phyloP scores from a whole-genome alignment of 2,329 filamentous ascomycete genomes.

The Aotearoamyces nothofagi region DNA sequence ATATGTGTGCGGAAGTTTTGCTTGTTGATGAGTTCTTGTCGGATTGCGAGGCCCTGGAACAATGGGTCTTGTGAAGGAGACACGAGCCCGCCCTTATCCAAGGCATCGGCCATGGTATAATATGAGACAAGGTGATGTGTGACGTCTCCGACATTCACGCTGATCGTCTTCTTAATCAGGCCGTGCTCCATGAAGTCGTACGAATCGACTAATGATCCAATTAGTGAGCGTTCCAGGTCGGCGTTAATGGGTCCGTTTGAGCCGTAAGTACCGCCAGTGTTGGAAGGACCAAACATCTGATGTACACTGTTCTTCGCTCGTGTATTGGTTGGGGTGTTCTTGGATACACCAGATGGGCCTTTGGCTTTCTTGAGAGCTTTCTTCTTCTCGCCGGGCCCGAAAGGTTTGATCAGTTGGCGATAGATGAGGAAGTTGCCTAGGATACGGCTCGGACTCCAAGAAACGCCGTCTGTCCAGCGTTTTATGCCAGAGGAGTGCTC shows the following conservation, averaged over 20 bases:
- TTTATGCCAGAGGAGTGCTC: constrained; percentile 85
- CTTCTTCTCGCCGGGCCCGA: constrained; percentile 75
- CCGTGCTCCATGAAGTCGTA: constrained; percentile 76
- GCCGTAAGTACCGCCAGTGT: constrained; percentile 8
- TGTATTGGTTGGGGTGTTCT: constrained; percentile 11
- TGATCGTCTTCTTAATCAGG: constrained; percentile 87
- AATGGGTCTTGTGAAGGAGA: constrained; percentile 40
- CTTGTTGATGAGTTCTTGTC: constrained; percentile 39
- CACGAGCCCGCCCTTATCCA: constrained; percentile 34
- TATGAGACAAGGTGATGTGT: constrained; percentile 82
- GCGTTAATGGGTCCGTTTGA: constrained; percentile 12
- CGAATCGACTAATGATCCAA: constrained; percentile 78
- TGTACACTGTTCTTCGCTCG: constrained; percentile 4
- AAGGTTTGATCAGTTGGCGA: constrained; percentile 93
- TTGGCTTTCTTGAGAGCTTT: constrained; percentile 59
- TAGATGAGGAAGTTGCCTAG: constrained; percentile 97
- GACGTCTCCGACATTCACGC: constrained; percentile 56
- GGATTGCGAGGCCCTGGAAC: constrained; percentile 35
- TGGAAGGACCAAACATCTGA: constrained; percentile 6
- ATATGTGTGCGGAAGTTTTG: constrained; percentile 54
- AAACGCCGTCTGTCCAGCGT: constrained; percentile 82
- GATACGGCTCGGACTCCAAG: constrained; percentile 87
- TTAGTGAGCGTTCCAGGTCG: constrained; percentile 26
- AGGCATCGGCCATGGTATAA: constrained; percentile 71
- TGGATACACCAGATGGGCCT: constrained; percentile 15